Base-by-base conservation (phyloP, 345 rosid genomes). In the Syzygium grande region DNA sequence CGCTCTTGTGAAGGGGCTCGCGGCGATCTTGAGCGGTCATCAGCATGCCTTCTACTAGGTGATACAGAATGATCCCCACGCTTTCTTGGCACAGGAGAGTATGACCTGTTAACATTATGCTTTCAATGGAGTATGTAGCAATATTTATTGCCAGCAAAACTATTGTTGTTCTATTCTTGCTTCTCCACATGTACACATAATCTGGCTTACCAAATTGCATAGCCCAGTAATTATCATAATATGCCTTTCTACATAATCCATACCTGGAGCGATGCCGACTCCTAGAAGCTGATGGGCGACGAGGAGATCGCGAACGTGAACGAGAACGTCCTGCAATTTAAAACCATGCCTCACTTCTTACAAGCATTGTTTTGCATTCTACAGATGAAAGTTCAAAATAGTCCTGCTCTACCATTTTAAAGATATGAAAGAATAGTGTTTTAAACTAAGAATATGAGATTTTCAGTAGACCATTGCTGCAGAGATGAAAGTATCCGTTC, bases 231-330 rank as follows among this genome's bases (percentile, higher is more conserved):
- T 9, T 34, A 73, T 34, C 21, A 34, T 34, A 25, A 21, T 19
- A 73, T 56, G 63, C n/a, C 10, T 56, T 27, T 56, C 63, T 23
- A 56, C 63, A 56, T 30, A 89, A 16, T 41, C 68, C 88, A 89
- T 91, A 98, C 99, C 99, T 96, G 19, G 99, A 96, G 86, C 94
- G 97, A 79, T 94, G 93, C 85, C 98, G 93, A 85, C 93, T 89
- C 88, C 98, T 94, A 84, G 99, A 96, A 87, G 94, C 92, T 2
- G 93, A 87, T 46, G 95, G 96, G 87, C 90, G 93, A 89, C 87
- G 96, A 10, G 99, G 98, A 77, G 99, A 97, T 84, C 92, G 95
- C 27, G 96, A 93, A 15, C 94, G 98, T 23, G 99, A 96, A 5
- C 93, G 95, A 73, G 99, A 95, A 87, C 91, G 98, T 80, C 98